phyloP scores from a whole-genome alignment of 805 yeast species.

The Brettanomyces bruxellensis region DNA sequence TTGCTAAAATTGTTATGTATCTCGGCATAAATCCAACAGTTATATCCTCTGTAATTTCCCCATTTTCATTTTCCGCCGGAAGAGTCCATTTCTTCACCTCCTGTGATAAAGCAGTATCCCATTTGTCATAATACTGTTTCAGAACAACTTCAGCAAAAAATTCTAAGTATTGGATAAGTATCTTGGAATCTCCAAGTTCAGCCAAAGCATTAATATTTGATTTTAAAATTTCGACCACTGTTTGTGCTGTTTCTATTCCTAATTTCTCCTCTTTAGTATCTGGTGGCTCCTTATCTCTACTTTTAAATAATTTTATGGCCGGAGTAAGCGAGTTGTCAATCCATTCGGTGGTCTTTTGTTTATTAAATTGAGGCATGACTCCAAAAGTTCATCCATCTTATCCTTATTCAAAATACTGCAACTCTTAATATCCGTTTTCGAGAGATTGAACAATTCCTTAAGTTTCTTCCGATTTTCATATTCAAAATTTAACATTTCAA shows the following conservation, averaged over 20 bases:
- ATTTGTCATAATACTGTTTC: constrained; percentile 12
- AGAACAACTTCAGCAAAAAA: constrained; percentile 17
- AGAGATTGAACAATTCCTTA: constrained; percentile 39
- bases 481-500: constrained; percentile 71
- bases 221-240: constrained; percentile 15
- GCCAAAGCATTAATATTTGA: constrained; percentile 28
- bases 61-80: constrained; percentile 1
- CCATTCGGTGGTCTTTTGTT: constrained; percentile 80
- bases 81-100: constrained; percentile 10
- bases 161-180: constrained; percentile 15
- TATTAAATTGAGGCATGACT: constrained; percentile 69
- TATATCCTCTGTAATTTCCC: neutral
- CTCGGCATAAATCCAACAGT: constrained; percentile 22
- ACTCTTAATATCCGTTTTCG: constrained; percentile 37
- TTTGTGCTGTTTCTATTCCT: constrained; percentile 22
- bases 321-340: constrained; percentile 36
- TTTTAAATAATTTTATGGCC: constrained; percentile 44
- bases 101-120: constrained; percentile 12
- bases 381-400: constrained; percentile 61
- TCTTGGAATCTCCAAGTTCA: constrained; percentile 27
- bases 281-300: constrained; percentile 61
- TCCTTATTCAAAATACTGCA: constrained; percentile 47
- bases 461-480: constrained; percentile 52
- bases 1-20: constrained; percentile 22
- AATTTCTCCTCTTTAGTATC: constrained; percentile 17